These are phyloP conservation scores for Akanthomyces muscarius DNA, from an alignment of 2,329 filamentous ascomycete species.

Conservation along the genomic window DNA sequence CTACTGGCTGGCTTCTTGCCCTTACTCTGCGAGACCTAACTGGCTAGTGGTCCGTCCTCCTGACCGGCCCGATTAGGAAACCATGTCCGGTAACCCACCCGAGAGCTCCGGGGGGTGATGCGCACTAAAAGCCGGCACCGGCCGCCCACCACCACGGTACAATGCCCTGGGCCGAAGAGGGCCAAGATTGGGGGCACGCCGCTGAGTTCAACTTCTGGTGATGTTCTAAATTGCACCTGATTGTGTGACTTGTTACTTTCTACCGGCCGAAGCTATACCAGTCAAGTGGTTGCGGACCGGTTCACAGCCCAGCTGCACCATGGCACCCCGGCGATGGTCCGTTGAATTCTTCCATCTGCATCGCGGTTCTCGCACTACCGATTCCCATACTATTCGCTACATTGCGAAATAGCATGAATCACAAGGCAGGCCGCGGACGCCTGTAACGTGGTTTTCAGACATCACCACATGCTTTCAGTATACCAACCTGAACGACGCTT, in stretches of 20 bases:
- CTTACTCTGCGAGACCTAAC: too few relatives aligned
- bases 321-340: too few relatives aligned
- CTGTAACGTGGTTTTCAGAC: neutral
- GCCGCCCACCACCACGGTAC: neutral
- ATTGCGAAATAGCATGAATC: neutral
- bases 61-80: neutral
- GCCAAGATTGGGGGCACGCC: neutral
- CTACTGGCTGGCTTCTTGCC: neutral
- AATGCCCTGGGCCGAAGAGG: neutral
- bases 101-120: neutral
- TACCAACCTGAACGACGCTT: too few relatives aligned
- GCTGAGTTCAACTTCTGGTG: neutral
- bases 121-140: neutral
- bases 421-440: neutral
- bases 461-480: neutral
- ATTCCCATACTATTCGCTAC: too few relatives aligned
- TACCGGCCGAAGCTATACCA: neutral
- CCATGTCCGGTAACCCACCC: slow-evolving; percentile 3
- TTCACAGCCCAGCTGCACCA: neutral
- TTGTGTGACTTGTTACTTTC: neutral
- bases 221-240: neutral
- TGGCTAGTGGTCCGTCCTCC: too few relatives aligned
- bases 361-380: too few relatives aligned
- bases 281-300: neutral
- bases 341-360: too few relatives aligned